phyloP scores from a whole-genome alignment of 768 basidiomycete species.

The Lactarius akahatsu region DNA sequence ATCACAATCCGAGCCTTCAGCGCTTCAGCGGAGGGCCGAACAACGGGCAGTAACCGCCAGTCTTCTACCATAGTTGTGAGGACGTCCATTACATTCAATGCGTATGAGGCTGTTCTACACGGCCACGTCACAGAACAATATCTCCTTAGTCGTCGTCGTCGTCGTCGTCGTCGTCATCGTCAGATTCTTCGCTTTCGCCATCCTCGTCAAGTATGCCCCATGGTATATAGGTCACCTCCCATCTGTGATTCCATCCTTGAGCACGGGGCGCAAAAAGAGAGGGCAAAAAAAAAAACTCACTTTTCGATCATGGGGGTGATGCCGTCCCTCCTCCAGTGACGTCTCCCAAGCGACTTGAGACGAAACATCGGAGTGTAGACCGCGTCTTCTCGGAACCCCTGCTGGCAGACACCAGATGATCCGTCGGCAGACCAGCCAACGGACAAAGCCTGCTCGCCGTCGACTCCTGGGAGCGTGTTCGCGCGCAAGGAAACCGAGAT shows the following conservation, averaged over 20 bases:
- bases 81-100: not conserved
- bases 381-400: not conserved
- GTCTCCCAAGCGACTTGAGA: slow-evolving; percentile 1
- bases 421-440: slow-evolving; percentile 14
- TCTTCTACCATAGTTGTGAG: not conserved
- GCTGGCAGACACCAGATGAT: slow-evolving; percentile 7
- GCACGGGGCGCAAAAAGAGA: not conserved
- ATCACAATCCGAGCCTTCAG: not conserved
- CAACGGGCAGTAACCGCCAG: no score
- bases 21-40: no score
- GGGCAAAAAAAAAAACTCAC: not conserved
- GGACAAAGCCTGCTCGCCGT: not conserved
- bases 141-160: not conserved
- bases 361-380: slow-evolving; percentile 14
- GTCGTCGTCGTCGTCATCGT: not conserved
- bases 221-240: slow-evolving; percentile 15
- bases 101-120: not conserved
- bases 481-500: slow-evolving; percentile 9
- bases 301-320: not conserved
- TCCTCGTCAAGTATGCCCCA: slow-evolving; percentile 22
- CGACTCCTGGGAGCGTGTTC: not conserved
- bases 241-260: slow-evolving; percentile 13
- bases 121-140: not conserved
- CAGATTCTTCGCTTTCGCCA: slow-evolving; percentile 10
- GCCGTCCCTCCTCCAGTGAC: slow-evolving; percentile 9